Percentiles rank a stretch among this genome's conserved stretches.
These are phyloP conservation scores for Lactifluus echinatus DNA, from an alignment of 768 basidiomycete species.

Conservation along the genomic window DNA sequence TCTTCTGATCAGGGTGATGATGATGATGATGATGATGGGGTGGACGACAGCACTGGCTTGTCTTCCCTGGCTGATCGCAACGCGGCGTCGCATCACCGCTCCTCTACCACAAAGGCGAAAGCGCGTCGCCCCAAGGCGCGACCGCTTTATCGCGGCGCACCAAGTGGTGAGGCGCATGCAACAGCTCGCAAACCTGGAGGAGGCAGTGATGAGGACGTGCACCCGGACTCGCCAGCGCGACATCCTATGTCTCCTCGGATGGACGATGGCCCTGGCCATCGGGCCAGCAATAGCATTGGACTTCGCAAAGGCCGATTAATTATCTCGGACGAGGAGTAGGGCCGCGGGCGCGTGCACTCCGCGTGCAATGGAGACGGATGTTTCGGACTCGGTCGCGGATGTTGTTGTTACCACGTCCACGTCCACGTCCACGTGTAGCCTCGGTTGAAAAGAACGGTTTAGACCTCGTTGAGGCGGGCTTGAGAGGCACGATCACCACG, in stretches of 20 bases:
- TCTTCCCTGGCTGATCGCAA: constrained; percentile 3
- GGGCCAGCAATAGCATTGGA: neutral
- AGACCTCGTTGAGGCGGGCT: neutral
- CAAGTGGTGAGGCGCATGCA: no score
- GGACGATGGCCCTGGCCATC: neutral
- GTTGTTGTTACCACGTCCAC: neutral
- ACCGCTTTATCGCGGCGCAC: constrained; percentile 23
- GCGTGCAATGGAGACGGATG: constrained; percentile 2
- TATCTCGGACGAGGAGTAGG: constrained; percentile 32
- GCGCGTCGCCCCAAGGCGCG: constrained; percentile 33
- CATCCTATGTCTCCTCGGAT: neutral
- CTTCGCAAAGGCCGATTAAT: constrained; percentile 28
- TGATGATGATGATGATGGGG: neutral
- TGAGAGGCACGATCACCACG: neutral
- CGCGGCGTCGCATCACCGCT: neutral
- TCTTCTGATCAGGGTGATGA: neutral
- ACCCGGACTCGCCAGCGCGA: neutral
- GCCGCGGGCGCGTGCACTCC: constrained; percentile 18
- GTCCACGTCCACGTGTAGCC: neutral
- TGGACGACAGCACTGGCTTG: neutral
- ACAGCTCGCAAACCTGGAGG: neutral
- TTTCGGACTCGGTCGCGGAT: neutral
- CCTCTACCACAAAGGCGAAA: neutral
- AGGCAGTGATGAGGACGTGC: neutral
- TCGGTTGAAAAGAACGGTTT: neutral